These are phyloP conservation scores for Kluyveromyces dobzhanskii DNA, from an alignment of 805 yeast species.

Conservation along the genomic window DNA sequence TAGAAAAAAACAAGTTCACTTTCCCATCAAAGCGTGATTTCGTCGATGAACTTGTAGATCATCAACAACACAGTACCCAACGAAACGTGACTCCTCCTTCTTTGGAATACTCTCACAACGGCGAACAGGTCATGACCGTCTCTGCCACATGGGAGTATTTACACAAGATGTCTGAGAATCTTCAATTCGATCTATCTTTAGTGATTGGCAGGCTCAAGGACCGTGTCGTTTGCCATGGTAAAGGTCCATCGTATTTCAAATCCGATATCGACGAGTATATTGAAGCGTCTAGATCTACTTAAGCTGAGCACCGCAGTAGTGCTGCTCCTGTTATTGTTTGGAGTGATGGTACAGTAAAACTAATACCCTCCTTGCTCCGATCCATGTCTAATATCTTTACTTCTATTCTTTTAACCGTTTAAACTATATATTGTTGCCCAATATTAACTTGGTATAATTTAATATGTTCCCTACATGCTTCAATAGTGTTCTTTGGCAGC, in stretches of 20 bases:
- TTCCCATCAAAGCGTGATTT: constrained; percentile 2
- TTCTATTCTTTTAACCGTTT: too few relatives aligned
- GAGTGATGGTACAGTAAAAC: too few relatives aligned
- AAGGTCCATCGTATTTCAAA: constrained; percentile 39
- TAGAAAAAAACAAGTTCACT: neutral
- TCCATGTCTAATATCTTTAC: too few relatives aligned
- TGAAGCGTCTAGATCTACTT: neutral
- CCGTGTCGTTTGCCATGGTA: constrained; percentile 68
- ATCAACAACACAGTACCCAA: constrained; percentile 6
- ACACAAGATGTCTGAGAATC: constrained; percentile 39
- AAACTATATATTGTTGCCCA: too few relatives aligned
- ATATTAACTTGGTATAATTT: too few relatives aligned
- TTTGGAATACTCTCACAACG: constrained; percentile 16
- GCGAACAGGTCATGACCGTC: constrained; percentile 50
- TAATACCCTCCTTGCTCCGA: too few relatives aligned
- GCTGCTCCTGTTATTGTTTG: too few relatives aligned
- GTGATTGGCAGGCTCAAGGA: constrained; percentile 58
- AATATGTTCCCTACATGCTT: too few relatives aligned
- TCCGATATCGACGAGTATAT: constrained; percentile 11
- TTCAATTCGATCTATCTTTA: constrained; percentile 44
- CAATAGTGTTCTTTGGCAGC: too few relatives aligned
- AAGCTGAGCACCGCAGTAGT: too few relatives aligned
- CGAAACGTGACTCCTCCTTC: constrained; percentile 14
- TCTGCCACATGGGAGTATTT: constrained; percentile 83
- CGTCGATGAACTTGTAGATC: constrained; percentile 1